Evolutionary conservation across 148 eudicot species (phyloP), one percentile per base, ranked within the genome.

Genomic region (Fagopyrum esculentum): DNA sequence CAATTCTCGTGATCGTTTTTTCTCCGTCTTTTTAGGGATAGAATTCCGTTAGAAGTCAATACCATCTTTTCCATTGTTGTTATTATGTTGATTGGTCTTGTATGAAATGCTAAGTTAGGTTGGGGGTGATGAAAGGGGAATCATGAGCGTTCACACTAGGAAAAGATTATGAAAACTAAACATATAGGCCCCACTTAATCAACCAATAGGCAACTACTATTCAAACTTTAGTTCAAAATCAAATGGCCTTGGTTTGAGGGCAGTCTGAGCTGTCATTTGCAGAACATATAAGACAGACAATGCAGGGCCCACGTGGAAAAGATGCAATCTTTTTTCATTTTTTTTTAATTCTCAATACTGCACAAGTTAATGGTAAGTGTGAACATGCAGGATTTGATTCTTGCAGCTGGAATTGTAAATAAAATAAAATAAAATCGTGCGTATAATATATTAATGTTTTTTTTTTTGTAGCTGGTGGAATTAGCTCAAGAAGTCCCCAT

Each of bases 31-130:
- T 63, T 30, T 44, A 9, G 13, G 13, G 69, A 43, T 29, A 44
- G 69, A 63, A 63, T 63, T 63, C 69, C 69, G 10, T 9, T 12
- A 30, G 12, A 63, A 63, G 69, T 63, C 69, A 63, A 63, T 29
- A 9, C 30, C 16, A 57, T 10, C 35, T 15, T 57, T 52, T 63
- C 12, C 69, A 15, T 19, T 63, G 69, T 63, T 30, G 5, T 15
- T n/a, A 57, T 29, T 12, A 61, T 61, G 45, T 63, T 63, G 44
- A 29, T 61, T 29, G 43, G 44, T 61, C 11, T 30, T 10, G 40
- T 9, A 13, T 61, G 12, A 5, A 63, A 6, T 6, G 2, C 15
- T 35, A 13, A 12, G 10, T 66, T 66, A 66, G 71, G 46, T 66
- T 66, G 71, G 47, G 47, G 6, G 16, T 66, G 19, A 11, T 66